These are phyloP conservation scores for Oryza meridionalis DNA, from an alignment of 176 grass and related monocot genomes.

Conservation along the genomic window DNA sequence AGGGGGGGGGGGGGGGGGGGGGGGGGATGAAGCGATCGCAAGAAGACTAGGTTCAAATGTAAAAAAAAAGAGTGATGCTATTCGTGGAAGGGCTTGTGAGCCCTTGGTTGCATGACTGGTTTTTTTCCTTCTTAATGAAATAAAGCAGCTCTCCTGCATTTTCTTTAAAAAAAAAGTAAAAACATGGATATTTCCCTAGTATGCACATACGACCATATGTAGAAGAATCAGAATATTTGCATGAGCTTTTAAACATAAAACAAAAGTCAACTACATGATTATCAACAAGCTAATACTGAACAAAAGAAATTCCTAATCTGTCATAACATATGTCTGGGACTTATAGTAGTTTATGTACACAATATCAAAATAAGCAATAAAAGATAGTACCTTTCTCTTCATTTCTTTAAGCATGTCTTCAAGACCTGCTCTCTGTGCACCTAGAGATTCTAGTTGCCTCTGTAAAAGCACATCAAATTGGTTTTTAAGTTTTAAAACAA, in stretches of 20 bases:
- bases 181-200: not conserved
- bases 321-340: not conserved
- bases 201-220: conserved; percentile 3
- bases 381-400: conserved; percentile 82
- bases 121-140: too few species aligned
- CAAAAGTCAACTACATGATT: not conserved
- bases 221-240: not conserved
- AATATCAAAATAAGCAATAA: conserved; percentile 26
- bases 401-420: conserved; percentile 99
- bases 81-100: too few species aligned
- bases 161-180: too few species aligned
- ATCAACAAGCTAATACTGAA: conserved; percentile 16
- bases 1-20: too few species aligned
- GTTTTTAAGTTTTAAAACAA: conserved; percentile 41
- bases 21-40: not conserved
- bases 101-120: too few species aligned
- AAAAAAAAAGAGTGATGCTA: not conserved
- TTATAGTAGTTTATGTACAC: not conserved
- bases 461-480: conserved; percentile 45
- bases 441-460: conserved; percentile 96
- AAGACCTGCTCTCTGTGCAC: conserved; percentile 93
- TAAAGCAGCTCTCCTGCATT: too few species aligned
- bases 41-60: conserved; percentile 1
- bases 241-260: not conserved
- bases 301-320: not conserved